phyloP scores from a whole-genome alignment of 805 yeast genomes.

The Lachancea dasiensis region DNA sequence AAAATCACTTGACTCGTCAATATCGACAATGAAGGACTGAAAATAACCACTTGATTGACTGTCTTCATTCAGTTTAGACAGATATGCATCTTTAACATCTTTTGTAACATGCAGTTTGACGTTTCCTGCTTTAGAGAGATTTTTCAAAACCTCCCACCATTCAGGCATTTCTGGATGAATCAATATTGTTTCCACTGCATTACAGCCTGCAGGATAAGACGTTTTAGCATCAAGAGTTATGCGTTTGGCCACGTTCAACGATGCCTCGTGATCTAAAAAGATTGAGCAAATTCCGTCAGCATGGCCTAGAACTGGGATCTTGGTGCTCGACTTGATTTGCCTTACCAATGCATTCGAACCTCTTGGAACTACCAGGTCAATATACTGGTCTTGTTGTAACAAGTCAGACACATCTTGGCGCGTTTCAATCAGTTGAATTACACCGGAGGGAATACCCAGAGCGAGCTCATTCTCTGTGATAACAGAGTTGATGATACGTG shows the following conservation, averaged over 20 bases:
- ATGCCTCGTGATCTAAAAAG: constrained; percentile 73
- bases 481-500: constrained; percentile 59
- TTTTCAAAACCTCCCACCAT: constrained; percentile 37
- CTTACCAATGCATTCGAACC: constrained; percentile 94
- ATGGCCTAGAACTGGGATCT: constrained; percentile 96
- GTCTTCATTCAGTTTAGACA: constrained; percentile 17
- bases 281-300: constrained; percentile 97
- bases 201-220: constrained; percentile 98
- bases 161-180: constrained; percentile 37
- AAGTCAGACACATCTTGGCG: constrained; percentile 87
- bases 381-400: constrained; percentile 76
- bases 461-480: constrained; percentile 36
- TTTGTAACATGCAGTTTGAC: constrained; percentile 67
- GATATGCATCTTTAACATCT: constrained; percentile 36
- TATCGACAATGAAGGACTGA: constrained; percentile 35
- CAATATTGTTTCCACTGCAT: constrained; percentile 86
- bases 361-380: constrained; percentile 94
- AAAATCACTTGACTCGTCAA: constrained; percentile 53
- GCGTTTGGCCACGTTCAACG: constrained; percentile 66
- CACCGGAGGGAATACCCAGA: constrained; percentile 71
- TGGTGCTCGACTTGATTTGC: constrained; percentile 77
- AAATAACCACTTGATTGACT: constrained; percentile 16
- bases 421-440: constrained; percentile 82
- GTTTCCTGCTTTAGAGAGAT: constrained; percentile 47
- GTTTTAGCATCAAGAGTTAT: constrained; percentile 85